Percentiles rank a stretch among this genome's conserved stretches.
phyloP scores from a whole-genome alignment of 352 stramenopile species.

The Thalassiosira delicatula region DNA sequence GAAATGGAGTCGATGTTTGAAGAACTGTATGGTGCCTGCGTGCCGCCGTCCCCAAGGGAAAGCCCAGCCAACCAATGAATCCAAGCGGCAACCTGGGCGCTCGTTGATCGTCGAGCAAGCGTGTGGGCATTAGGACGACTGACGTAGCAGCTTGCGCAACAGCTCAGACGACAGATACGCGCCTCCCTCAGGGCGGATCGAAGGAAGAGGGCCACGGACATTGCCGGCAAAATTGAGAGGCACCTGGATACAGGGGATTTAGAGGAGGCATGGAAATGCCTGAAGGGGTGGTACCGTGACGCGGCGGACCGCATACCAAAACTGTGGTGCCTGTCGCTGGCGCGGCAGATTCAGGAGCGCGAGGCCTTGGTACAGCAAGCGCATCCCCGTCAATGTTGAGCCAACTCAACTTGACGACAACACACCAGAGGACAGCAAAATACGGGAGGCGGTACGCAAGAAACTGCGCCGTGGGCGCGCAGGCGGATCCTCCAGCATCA shows the following conservation, averaged over 20 bases:
- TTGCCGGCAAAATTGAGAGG: not conserved
- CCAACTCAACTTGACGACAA: conserved; percentile 5
- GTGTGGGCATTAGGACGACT: not conserved
- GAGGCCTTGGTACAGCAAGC: conserved; percentile 11
- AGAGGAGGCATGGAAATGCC: conserved; percentile 11
- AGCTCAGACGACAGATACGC: not conserved
- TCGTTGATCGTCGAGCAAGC: conserved; percentile 27
- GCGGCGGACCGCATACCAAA: conserved; percentile 5
- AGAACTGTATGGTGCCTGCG: conserved; percentile 19
- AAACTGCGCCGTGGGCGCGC: conserved; percentile 10
- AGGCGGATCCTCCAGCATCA: conserved; percentile 11
- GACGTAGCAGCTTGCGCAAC: not conserved
- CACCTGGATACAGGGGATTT: not conserved
- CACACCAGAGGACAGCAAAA: conserved; percentile 7
- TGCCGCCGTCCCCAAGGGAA: not conserved
- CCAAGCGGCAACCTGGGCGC: conserved; percentile 20
- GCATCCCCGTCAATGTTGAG: conserved; percentile 42
- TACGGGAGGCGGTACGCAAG: conserved; percentile 17
- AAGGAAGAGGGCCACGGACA: not conserved
- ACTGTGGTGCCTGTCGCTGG: conserved; percentile 28
- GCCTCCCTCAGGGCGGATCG: not conserved
- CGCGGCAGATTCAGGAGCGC: conserved; percentile 14
- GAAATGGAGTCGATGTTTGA: conserved; percentile 26
- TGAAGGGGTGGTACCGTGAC: conserved; percentile 35
- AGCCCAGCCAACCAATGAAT: conserved; percentile 36